Evolutionary conservation across 257 asterid species (phyloP).

Genomic region (Cordia subcordata): DNA sequence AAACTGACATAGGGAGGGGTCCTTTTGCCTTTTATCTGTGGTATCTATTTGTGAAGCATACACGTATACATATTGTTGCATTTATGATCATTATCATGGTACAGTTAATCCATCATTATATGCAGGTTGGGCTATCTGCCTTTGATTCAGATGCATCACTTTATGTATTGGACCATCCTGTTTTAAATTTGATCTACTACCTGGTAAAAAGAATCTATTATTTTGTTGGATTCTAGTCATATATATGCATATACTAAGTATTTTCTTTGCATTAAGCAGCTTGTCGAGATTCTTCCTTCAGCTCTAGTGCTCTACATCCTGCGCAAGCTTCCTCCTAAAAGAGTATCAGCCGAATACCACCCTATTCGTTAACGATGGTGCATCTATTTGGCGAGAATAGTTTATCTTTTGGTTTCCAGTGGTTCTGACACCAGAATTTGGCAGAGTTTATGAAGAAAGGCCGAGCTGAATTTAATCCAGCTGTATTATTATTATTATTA

Average conservation of each 20-base stretch:
- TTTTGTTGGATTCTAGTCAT: not conserved
- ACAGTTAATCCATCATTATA: constrained; percentile 8
- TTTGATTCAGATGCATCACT: constrained; percentile 71
- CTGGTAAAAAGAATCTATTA: constrained; percentile 39
- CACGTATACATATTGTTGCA: too few relatives aligned
- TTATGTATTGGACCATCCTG: constrained; percentile 79
- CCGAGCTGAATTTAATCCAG: too few relatives aligned
- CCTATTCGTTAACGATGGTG: constrained; percentile 37
- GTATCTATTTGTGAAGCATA: too few relatives aligned
- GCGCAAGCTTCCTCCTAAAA: constrained; percentile 65
- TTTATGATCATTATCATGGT: not conserved
- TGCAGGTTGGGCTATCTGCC: constrained; percentile 81
- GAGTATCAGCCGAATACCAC: constrained; percentile 54
- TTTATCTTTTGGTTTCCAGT: too few relatives aligned
- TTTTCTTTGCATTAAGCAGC: constrained; percentile 20
- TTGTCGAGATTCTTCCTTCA: constrained; percentile 72
- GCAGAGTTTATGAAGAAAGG: too few relatives aligned
- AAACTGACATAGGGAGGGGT: too few relatives aligned
- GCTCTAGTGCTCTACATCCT: constrained; percentile 70
- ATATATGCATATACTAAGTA: not conserved
- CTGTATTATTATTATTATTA: too few relatives aligned
- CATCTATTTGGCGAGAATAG: too few relatives aligned
- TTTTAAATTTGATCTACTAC: constrained; percentile 71
- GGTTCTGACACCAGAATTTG: too few relatives aligned
- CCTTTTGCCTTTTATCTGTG: too few relatives aligned